Base-by-base conservation (phyloP, 2,329 filamentous ascomycete species). In the Colletotrichum phormii region DNA sequence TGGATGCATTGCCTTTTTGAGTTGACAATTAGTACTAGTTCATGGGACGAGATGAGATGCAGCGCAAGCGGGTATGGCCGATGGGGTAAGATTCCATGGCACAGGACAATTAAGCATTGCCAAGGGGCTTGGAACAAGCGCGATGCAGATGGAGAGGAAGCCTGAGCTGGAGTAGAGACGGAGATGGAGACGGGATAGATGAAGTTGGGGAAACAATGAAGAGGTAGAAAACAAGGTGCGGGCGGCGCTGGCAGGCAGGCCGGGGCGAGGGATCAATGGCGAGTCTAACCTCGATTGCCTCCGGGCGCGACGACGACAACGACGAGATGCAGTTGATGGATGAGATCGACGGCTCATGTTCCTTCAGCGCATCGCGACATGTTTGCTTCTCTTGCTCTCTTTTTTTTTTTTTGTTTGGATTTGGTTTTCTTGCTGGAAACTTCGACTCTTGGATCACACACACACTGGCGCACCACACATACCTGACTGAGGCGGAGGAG, bases 401-500 rank as follows among this genome's bases (percentile, higher is more conserved):
- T n/a, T n/a, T n/a, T n/a, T n/a, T n/a, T n/a, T n/a, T 29, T 63
- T n/a, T 37, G 15, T 46, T n/a, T 7, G 18, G 1, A n/a, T 42
- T 46, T 72, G 64, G 33, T 46, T 53, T 63, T 37, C 35, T 72
- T 70, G 70, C 64, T 72, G 70, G 46, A 70, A 66, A 49, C 60
- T 70, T 55, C 33, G 31, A 33, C 62, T 54, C 62, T 55, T 61
- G 70, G 66, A 72, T 71, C 67, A 73, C 67, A 75, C 68, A 63
- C 61, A 73, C 29, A 64, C 64, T 69, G 58, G 71, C 71, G 71
- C 71, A 73, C 71, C 35, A 68, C n/a, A 72, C 83, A 80, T 84
- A 87, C 85, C 84, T 81, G 84, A 83, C 75, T 84, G 83, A 74
- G 83, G 82, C 72, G 81, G 83, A 73, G 82, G 82, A 77, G 83